Evolutionary conservation across 331 rosid genomes (phyloP).

Genomic region (Malus hybrid): DNA sequence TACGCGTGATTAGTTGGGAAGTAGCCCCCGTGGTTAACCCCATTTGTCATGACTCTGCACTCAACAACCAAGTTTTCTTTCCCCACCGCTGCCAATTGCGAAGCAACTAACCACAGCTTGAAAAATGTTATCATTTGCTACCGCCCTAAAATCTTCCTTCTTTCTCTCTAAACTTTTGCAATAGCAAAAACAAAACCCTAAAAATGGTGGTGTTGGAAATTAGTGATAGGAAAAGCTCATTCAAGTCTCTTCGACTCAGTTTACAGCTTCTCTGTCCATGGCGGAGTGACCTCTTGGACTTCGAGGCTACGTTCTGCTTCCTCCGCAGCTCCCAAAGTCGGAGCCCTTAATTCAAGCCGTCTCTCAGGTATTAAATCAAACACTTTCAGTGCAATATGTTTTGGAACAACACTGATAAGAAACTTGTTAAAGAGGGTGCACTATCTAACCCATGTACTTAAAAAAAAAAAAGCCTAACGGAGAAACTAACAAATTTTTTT

Average conservation of each 20-base stretch:
- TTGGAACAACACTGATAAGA: no score
- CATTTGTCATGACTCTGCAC: no score
- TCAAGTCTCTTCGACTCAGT: constrained; percentile 8
- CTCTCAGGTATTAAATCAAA: constrained; percentile 22
- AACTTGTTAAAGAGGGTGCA: no score
- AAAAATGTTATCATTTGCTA: not conserved
- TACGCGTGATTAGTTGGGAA: no score
- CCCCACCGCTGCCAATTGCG: no score
- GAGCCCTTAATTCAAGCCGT: constrained; percentile 9
- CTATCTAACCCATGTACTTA: no score
- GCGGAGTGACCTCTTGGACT: not conserved
- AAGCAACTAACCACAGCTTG: no score
- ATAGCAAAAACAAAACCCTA: not conserved
- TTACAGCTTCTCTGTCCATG: constrained; percentile 20
- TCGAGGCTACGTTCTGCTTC: not conserved
- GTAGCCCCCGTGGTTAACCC: no score
- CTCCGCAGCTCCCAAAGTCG: not conserved
- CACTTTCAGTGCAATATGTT: not conserved
- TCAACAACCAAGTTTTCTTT: no score
- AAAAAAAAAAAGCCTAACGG: no score
- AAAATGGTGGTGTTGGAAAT: not conserved
- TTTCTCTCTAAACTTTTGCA: not conserved
- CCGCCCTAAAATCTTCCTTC: not conserved
- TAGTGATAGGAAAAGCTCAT: constrained; percentile 14
- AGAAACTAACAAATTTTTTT: no score